These are phyloP conservation scores for Sugiyamaella novakii DNA, from an alignment of 1,139 yeast genomes.

Conservation along the genomic window DNA sequence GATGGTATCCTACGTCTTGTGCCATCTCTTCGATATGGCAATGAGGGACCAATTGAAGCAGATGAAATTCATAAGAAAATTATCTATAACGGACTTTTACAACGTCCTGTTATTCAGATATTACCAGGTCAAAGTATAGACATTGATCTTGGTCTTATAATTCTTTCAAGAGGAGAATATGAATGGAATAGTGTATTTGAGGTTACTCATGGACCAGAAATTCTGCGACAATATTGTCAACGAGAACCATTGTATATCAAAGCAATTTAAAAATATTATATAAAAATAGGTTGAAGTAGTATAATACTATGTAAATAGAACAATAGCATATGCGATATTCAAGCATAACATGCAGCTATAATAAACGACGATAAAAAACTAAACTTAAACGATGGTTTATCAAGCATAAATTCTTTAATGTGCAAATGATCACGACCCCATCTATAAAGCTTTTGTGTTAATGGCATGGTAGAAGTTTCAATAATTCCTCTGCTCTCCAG, in stretches of 20 bases:
- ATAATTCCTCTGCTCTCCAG: constrained; percentile 61
- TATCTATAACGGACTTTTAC: constrained; percentile 64
- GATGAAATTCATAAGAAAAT: constrained; percentile 35
- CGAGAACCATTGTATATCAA: constrained; percentile 42
- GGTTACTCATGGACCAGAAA: constrained; percentile 32
- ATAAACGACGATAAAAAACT: constrained; percentile 61
- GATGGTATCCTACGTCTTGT: constrained; percentile 67
- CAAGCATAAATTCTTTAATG: constrained; percentile 55
- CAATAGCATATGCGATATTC: neutral
- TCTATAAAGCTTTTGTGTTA: constrained; percentile 49
- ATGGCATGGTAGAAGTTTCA: constrained; percentile 46
- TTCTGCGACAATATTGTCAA: constrained; percentile 38
- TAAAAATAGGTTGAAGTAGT: neutral
- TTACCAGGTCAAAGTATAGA: constrained; percentile 48
- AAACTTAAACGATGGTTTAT: constrained; percentile 66
- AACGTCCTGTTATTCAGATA: constrained; percentile 51
- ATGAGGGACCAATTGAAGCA: constrained; percentile 24
- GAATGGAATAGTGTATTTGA: constrained; percentile 80
- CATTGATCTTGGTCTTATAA: constrained; percentile 56
- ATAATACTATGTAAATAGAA: neutral
- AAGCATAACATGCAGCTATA: constrained; percentile 63
- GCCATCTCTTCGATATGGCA: constrained; percentile 50
- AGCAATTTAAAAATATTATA: constrained; percentile 30
- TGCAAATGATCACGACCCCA: constrained; percentile 54
- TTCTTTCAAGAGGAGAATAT: constrained; percentile 70